A percentile compares a stretch with the other conserved stretches of the same genome.
These are phyloP conservation scores for Dysphania ambrosioides DNA, from an alignment of 148 eudicot genomes.

Conservation along the genomic window DNA sequence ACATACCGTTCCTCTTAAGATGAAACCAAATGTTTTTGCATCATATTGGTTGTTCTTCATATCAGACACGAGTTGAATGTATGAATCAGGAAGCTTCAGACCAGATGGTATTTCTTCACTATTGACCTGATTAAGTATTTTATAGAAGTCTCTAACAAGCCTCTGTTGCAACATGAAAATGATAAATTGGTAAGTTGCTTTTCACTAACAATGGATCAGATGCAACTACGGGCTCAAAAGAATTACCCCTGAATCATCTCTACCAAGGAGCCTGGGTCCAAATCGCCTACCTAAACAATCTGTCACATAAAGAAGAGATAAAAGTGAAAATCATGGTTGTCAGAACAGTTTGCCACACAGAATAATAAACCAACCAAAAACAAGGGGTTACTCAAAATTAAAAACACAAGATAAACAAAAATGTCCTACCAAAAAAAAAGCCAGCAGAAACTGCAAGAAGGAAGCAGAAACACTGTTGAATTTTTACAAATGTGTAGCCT, in stretches of 20 bases:
- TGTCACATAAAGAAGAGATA: constrained; percentile 32
- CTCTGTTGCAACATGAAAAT: constrained; percentile 46
- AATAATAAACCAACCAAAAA: constrained; percentile 1
- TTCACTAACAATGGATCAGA: background rate
- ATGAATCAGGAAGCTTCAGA: constrained; percentile 80
- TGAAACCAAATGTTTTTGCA: constrained; percentile 79
- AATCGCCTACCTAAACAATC: constrained; percentile 94
- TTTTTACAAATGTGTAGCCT: background rate
- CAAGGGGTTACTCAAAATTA: background rate
- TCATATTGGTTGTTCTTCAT: constrained; percentile 72
- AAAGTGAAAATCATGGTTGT: constrained; percentile 2
- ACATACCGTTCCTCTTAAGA: constrained; percentile 89
- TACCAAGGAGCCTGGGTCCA: constrained; percentile 83
- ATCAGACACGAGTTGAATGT: constrained; percentile 76
- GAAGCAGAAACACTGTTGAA: background rate
- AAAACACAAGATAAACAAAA: background rate
- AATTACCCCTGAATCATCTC: constrained; percentile 86
- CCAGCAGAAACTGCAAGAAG: background rate
- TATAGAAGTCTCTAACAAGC: constrained; percentile 79
- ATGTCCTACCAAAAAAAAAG: background rate
- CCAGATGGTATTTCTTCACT: constrained; percentile 60
- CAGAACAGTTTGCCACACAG: background rate
- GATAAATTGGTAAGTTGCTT: background rate
- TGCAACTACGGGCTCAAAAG: constrained; percentile 17
- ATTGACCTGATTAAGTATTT: constrained; percentile 76